These are phyloP conservation scores for Boletellus sp. DNA, from an alignment of 768 basidiomycete species.

Conservation along the genomic window DNA sequence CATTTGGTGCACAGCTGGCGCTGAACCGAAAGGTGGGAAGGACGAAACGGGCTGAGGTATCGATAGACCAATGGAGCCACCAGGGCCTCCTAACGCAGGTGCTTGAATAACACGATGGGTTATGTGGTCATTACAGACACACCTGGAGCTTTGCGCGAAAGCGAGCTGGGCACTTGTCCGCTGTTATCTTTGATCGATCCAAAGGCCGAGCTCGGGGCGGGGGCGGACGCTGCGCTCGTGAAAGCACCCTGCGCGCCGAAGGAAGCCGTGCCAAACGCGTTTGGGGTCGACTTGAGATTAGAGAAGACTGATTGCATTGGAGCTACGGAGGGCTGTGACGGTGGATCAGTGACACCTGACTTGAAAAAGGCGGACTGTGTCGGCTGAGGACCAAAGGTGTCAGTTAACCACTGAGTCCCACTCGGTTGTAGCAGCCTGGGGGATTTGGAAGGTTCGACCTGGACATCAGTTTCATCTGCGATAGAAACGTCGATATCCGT, in stretches of 20 bases:
- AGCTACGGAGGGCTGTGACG: constrained; percentile 13
- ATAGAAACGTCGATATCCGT: constrained; percentile 25
- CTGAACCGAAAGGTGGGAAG: background rate
- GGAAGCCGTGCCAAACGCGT: constrained; percentile 31
- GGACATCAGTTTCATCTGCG: constrained; percentile 20
- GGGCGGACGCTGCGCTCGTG: background rate
- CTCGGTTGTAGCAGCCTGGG: constrained; percentile 22
- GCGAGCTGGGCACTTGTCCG: background rate
- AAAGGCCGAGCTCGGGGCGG: constrained; percentile 7
- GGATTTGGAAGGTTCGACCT: constrained; percentile 6
- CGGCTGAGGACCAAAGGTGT: constrained; percentile 29
- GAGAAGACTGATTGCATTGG: constrained; percentile 33
- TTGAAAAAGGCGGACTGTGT: constrained; percentile 22
- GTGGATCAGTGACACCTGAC: constrained; percentile 5
- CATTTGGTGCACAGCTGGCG: background rate
- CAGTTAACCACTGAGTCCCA: constrained; percentile 33
- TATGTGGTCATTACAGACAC: background rate
- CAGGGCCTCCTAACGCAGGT: background rate
- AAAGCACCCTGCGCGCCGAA: constrained; percentile 13
- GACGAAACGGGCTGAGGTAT: background rate
- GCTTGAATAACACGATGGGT: background rate
- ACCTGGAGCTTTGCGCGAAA: constrained; percentile 12
- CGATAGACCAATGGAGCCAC: background rate
- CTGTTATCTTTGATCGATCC: background rate
- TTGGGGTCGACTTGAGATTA: constrained; percentile 31